Base-by-base conservation (phyloP, 176 grass and related monocot genomes). In the Urochloa ruziziensis region DNA sequence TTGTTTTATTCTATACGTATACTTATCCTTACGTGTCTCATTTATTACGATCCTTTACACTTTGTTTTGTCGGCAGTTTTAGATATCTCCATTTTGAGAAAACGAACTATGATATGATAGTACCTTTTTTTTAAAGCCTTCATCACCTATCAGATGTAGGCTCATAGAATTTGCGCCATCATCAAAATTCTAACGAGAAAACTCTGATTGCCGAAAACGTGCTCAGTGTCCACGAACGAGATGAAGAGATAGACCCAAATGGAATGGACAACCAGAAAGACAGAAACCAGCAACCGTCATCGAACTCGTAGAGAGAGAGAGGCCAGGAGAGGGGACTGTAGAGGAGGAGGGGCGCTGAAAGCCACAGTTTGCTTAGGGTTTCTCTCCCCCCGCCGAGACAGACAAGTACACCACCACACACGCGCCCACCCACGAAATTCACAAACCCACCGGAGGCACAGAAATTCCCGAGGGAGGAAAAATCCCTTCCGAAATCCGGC, bases 361-460 rank as follows among this genome's bases (percentile, higher is more conserved):
- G 86, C 51, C 86, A 88, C 86, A 48, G 67, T 84, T 30, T 33
- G 66, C 88, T 86, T 83, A 87, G 88, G 84, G 84, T 90, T 90
- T 86, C 84, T 86, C 84, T 51, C 56, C 73, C 66, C 56, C 48
- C 58, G 35, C 32, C 74, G 12, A 73, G 83, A 47, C 57, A 56
- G 35, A 56, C 83, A 67, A 79, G 57, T 34, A 67, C 66, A 53
- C 66, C 74, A 83, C 84, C 66, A 86, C 73, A 90, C 74, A 83
- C 70, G 82, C 78, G 57, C 64, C 63, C 34, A 57, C 65, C 47
- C 84, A 83, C 73, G 66, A 63, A 83, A 86, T 82, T 82, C 88
- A 86, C 78, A 40, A 72, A 33, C 39, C 58, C 79, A 70, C 40
- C 58, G 77, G 77, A 80, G 58, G 48, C 60, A 37, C 78, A 67